A percentile compares a stretch with the other conserved stretches of the same genome.
These are phyloP conservation scores for Lentinula guzmanii DNA, from an alignment of 768 basidiomycete species.

Conservation along the genomic window DNA sequence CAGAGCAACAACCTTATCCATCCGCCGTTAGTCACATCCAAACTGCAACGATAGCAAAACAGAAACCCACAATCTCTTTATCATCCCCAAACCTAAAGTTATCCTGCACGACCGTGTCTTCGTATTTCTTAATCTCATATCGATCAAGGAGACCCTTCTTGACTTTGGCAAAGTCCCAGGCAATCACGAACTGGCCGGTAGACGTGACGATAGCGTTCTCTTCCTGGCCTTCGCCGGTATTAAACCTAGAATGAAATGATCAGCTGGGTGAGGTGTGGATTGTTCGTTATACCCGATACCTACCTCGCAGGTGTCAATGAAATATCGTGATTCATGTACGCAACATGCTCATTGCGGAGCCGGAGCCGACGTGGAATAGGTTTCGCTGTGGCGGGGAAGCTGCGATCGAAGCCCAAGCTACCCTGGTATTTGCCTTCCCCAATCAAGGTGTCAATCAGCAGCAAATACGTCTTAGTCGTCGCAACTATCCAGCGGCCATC, in stretches of 20 bases:
- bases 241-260: constrained; percentile 58
- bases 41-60: neutral
- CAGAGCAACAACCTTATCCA: constrained; percentile 82
- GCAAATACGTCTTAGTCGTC: constrained; percentile 88
- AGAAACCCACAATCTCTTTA: constrained; percentile 78
- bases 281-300: constrained; percentile 10
- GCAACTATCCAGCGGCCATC: constrained; percentile 94
- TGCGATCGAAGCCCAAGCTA: constrained; percentile 83
- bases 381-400: constrained; percentile 92
- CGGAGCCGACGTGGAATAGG: constrained; percentile 86
- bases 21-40: neutral
- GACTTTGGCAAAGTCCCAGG: constrained; percentile 96
- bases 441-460: constrained; percentile 93
- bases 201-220: constrained; percentile 97
- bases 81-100: constrained; percentile 98
- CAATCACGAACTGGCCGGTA: constrained; percentile 86
- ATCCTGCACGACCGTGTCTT: constrained; percentile 92
- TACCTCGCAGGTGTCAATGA: constrained; percentile 93
- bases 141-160: constrained; percentile 88
- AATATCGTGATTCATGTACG: constrained; percentile 86
- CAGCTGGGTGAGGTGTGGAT: constrained; percentile 1
- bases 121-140: constrained; percentile 96
- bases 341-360: constrained; percentile 85
- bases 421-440: constrained; percentile 85
- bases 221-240: constrained; percentile 78